These are phyloP conservation scores for Pseudotsuga menziesii DNA, from an alignment of 75 land plant species.

Conservation along the genomic window DNA sequence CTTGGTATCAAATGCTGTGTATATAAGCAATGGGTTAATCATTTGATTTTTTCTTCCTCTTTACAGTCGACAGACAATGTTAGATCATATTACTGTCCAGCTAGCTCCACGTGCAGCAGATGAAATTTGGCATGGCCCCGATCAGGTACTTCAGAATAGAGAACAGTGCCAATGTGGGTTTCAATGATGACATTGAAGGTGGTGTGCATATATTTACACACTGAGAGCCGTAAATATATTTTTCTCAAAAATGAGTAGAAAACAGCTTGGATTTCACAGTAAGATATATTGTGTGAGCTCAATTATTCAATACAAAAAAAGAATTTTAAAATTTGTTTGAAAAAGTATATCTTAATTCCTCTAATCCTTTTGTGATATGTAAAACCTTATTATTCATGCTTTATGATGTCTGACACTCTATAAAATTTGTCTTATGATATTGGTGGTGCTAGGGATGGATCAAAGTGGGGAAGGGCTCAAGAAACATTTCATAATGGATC, in stretches of 20 bases:
- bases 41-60: neutral
- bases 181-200: neutral
- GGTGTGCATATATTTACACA: neutral
- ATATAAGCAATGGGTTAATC: neutral
- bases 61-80: constrained; percentile 75
- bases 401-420: neutral
- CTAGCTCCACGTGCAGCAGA: constrained; percentile 97
- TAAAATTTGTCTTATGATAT: neutral
- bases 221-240: neutral
- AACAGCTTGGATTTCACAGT: neutral
- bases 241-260: neutral
- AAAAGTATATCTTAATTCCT: neutral
- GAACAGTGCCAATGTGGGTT: neutral
- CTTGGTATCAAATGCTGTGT: neutral
- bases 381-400: neutral
- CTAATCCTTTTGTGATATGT: neutral
- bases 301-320: neutral
- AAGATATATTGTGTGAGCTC: neutral
- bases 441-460: too few relatives aligned
- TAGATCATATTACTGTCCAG: constrained; percentile 92
- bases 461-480: too few relatives aligned
- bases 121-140: constrained; percentile 83
- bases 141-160: constrained; percentile 38
- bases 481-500: too few relatives aligned
- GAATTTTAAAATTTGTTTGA: neutral